Evolutionary conservation across 129 eudicot genomes (phyloP).

Genomic region (Tagetes erecta): DNA sequence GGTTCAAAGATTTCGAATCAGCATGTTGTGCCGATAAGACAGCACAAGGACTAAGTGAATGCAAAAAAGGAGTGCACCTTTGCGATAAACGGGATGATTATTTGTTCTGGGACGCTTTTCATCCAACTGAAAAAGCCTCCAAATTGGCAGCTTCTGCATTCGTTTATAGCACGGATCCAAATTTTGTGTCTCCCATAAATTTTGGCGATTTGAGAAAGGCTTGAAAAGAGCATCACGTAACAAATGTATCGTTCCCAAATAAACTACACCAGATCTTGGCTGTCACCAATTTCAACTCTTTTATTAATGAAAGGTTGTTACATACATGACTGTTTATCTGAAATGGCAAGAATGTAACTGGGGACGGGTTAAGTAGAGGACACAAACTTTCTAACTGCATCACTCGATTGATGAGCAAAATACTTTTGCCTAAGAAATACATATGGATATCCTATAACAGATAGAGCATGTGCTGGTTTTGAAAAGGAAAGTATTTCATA

Average conservation of each 20-base stretch:
- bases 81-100: constrained; percentile 35
- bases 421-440: constrained; percentile 66
- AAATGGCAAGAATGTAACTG: background rate
- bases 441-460: constrained; percentile 76
- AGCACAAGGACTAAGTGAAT: constrained; percentile 27
- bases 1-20: constrained; percentile 35
- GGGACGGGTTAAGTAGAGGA: constrained; percentile 29
- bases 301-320: background rate
- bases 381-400: constrained; percentile 59
- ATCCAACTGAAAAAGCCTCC: constrained; percentile 49
- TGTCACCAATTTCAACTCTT: constrained; percentile 8
- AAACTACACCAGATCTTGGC: constrained; percentile 13
- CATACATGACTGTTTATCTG: background rate
- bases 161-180: constrained; percentile 31
- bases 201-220: constrained; percentile 38
- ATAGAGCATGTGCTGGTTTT: constrained; percentile 75
- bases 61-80: constrained; percentile 36
- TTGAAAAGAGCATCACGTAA: constrained; percentile 2
- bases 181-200: constrained; percentile 43
- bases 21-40: constrained; percentile 53
- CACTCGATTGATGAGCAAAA: constrained; percentile 68
- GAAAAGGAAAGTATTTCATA: constrained; percentile 87
- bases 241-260: constrained; percentile 25
- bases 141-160: constrained; percentile 35
- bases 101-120: constrained; percentile 58